These are phyloP conservation scores for Physocladia obscura DNA, from an alignment of 192 early-diverging fungal species.

Conservation along the genomic window DNA sequence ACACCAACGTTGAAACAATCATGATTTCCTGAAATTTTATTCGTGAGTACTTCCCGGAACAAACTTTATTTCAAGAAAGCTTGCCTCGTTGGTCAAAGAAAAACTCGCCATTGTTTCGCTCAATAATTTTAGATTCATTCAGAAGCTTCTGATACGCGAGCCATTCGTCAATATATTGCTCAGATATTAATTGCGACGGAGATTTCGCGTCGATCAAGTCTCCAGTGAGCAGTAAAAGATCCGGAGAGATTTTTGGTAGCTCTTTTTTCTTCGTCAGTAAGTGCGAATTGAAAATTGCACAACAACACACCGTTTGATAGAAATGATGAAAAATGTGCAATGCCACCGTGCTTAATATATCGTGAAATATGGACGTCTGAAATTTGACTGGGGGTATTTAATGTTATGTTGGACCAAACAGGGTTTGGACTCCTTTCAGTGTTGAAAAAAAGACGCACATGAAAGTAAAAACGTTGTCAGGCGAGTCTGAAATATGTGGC, in stretches of 20 bases:
- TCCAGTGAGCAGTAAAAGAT: slow-evolving; percentile 78
- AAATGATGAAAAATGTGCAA: slow-evolving; percentile 63
- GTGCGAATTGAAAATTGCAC: background rate
- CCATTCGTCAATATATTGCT: slow-evolving; percentile 86
- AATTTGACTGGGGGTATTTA: slow-evolving; percentile 61
- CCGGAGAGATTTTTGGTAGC: slow-evolving; percentile 75
- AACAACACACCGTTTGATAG: background rate
- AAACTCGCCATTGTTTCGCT: slow-evolving; percentile 56
- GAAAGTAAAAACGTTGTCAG: slow-evolving; percentile 11
- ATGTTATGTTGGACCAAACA: too few species aligned
- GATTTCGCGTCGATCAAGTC: slow-evolving; percentile 90
- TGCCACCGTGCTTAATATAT: slow-evolving; percentile 60
- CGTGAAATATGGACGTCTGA: slow-evolving; percentile 87
- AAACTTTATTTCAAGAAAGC: too few species aligned
- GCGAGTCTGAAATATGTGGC: background rate
- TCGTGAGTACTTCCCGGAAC: too few species aligned
- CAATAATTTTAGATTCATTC: slow-evolving; percentile 47
- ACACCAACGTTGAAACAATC: slow-evolving; percentile 81
- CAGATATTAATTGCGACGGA: slow-evolving; percentile 57
- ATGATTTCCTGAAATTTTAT: too few species aligned
- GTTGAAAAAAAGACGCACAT: background rate
- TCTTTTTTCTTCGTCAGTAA: slow-evolving; percentile 52
- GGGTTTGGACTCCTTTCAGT: background rate
- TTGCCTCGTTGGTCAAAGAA: slow-evolving; percentile 88
- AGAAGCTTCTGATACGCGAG: slow-evolving; percentile 62